These are phyloP conservation scores for Tulasnella sp. DNA, from an alignment of 768 basidiomycete species.

Conservation along the genomic window DNA sequence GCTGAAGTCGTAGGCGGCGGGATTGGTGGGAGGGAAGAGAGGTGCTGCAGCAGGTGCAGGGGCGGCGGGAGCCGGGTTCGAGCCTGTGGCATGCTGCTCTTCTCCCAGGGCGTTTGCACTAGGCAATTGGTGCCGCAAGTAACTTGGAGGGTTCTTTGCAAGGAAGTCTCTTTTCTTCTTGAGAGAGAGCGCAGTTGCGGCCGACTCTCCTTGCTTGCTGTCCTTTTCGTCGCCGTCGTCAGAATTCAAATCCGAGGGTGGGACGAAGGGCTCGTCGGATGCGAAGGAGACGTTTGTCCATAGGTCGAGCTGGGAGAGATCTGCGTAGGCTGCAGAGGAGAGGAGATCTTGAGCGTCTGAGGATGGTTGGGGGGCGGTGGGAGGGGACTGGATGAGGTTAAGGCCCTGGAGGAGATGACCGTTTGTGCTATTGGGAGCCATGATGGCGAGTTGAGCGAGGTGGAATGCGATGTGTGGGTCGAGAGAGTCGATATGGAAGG, in stretches of 20 bases:
- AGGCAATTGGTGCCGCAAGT: neutral
- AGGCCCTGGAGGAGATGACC: constrained; percentile 50
- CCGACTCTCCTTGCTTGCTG: constrained; percentile 26
- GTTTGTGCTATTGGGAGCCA: neutral
- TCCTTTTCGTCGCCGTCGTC: constrained; percentile 30
- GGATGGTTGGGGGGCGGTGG: constrained; percentile 28
- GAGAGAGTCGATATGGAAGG: neutral
- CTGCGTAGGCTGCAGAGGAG: constrained; percentile 44
- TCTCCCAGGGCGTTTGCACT: neutral
- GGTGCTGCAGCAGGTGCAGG: constrained; percentile 20
- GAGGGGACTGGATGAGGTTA: constrained; percentile 59
- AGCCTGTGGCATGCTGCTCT: constrained; percentile 25
- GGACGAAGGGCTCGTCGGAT: constrained; percentile 51
- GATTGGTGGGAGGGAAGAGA: constrained; percentile 1
- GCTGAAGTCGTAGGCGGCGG: constrained; percentile 34
- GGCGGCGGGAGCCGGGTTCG: constrained; percentile 22
- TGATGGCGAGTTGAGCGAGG: neutral
- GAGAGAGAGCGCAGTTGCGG: neutral
- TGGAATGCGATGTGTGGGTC: neutral
- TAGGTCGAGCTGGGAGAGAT: constrained; percentile 65
- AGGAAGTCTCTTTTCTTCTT: constrained; percentile 8
- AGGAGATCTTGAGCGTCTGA: constrained; percentile 45
- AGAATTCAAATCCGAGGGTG: constrained; percentile 25
- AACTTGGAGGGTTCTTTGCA: neutral
- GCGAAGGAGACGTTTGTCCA: constrained; percentile 79